Conservation (phyloP, 1,139 yeast genomes). For the Hanseniaspora sp. region DNA sequence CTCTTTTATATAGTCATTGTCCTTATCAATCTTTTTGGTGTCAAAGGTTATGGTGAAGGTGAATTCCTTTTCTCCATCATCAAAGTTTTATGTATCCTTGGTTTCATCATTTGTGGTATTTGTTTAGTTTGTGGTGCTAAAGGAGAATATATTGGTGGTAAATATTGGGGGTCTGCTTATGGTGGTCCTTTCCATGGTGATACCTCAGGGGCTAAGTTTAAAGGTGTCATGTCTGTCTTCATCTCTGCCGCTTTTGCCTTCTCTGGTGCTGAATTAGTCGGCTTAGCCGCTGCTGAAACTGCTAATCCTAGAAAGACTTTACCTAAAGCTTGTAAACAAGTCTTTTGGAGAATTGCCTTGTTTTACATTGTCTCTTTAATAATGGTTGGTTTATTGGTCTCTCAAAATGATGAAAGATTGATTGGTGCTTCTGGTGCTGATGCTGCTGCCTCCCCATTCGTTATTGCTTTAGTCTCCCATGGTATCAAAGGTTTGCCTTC, state of each 20-base stretch:
- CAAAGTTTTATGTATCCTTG: conserved; percentile 52
- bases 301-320: conserved; percentile 59
- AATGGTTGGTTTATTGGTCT: conserved; percentile 58
- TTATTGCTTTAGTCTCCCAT: conserved; percentile 41
- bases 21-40: conserved; percentile 45
- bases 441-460: conserved; percentile 47
- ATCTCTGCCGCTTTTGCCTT: conserved; percentile 45
- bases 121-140: conserved; percentile 64
- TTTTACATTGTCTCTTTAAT: conserved; percentile 54
- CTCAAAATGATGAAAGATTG: conserved; percentile 45
- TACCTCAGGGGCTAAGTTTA: conserved; percentile 38
- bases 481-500: conserved; percentile 41
- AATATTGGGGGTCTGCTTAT: conserved; percentile 49
- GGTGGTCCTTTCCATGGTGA: conserved; percentile 50
- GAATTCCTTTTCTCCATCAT: conserved; percentile 51
- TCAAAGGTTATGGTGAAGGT: conserved; percentile 56
- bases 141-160: conserved; percentile 49
- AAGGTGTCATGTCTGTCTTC: conserved; percentile 44
- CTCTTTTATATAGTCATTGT: conserved; percentile 51
- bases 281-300: conserved; percentile 82
- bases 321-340: conserved; percentile 66
- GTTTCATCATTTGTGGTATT: conserved; percentile 60
- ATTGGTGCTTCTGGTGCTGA: conserved; percentile 39
- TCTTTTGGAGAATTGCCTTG: conserved; percentile 62
- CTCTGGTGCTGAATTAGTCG: conserved; percentile 64